Evolutionary conservation across 2,329 filamentous ascomycete genomes (phyloP), one percentile per base, ranked within the genome.

Genomic region (Raffaelea arxii): DNA sequence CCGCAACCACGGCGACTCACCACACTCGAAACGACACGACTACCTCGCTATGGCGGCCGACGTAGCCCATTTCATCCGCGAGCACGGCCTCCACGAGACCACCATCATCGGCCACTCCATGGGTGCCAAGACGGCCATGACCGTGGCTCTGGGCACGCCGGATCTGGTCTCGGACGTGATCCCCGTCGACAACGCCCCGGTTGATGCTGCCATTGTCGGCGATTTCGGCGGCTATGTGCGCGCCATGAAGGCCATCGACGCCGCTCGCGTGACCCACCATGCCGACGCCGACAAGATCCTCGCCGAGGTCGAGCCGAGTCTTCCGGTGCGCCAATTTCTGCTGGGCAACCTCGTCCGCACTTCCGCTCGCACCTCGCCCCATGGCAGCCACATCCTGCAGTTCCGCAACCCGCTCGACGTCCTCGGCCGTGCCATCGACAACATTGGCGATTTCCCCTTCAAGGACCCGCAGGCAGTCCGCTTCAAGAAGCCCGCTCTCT

Each of bases 41-140:
- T 97, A 97, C 63, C 63, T 66, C 2, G 74, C 79, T 39, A 89
- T 97, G 77, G 87, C 91, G 4, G 77, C 82, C 53, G 91, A 97
- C 57, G 80, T 96, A 11, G 78, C 82, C 46, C 71, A 75, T 39
- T 97, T 97, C 62, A 82, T 97, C 47, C 56, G 72, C 5, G 68
- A 84, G 46, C 83, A 94, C 62, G 69, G 72, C 4, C 67, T 96
- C n/a, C 68, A 74, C 39, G 69, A 84, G 24, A 72, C 82, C 2
- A 88, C 85, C 0, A 67, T 97, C 24, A 92, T 97, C 57, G 91
- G 91, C 0, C 92, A 97, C 66, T 95, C 88, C 2, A 97, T 97
- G 91, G 91, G 92, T 52, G 91, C 91, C 41, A 97, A 97, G 70
- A 82, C 84, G 2, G 88, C 87, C 56, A 96, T 97, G 91, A 73